Evolutionary conservation across 2,329 filamentous ascomycete species (phyloP).

Genomic region (Metarhizium sp.): DNA sequence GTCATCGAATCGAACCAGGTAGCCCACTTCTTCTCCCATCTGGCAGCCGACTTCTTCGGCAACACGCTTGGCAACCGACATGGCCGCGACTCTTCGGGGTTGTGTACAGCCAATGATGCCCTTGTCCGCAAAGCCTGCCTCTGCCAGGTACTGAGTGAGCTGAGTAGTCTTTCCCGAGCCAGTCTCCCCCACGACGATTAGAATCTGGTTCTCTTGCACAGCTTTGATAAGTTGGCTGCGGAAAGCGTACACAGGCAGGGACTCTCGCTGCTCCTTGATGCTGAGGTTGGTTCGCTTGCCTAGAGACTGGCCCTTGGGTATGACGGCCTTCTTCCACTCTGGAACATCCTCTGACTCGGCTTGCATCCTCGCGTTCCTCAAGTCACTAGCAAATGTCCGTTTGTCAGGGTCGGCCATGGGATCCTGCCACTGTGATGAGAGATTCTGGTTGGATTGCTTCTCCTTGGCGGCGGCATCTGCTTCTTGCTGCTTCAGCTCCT

Average conservation of each 20-base stretch:
- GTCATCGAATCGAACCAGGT: slow-evolving; percentile 96
- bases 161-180: slow-evolving; percentile 97
- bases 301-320: slow-evolving; percentile 68
- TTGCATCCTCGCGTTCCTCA: slow-evolving; percentile 58
- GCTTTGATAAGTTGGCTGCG: slow-evolving; percentile 81
- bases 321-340: slow-evolving; percentile 84
- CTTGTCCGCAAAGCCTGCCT: slow-evolving; percentile 78
- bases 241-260: slow-evolving; percentile 82
- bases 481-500: slow-evolving; percentile 83
- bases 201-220: slow-evolving; percentile 74
- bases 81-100: slow-evolving; percentile 90
- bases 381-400: slow-evolving; percentile 79
- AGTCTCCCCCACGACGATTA: slow-evolving; percentile 96
- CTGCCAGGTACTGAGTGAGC: slow-evolving; percentile 87
- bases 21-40: slow-evolving; percentile 87
- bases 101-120: slow-evolving; percentile 95
- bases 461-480: slow-evolving; percentile 66
- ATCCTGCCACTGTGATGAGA: slow-evolving; percentile 90
- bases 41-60: slow-evolving; percentile 89
- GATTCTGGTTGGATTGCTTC: slow-evolving; percentile 63
- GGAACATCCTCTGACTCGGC: slow-evolving; percentile 62
- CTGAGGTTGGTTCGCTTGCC: slow-evolving; percentile 84
- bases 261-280: slow-evolving; percentile 91
- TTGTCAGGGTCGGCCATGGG: slow-evolving; percentile 85
- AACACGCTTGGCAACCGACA: slow-evolving; percentile 96